Evolutionary conservation across 306 rosid genomes (phyloP).

Genomic region (Hippophae gyantsensis): DNA sequence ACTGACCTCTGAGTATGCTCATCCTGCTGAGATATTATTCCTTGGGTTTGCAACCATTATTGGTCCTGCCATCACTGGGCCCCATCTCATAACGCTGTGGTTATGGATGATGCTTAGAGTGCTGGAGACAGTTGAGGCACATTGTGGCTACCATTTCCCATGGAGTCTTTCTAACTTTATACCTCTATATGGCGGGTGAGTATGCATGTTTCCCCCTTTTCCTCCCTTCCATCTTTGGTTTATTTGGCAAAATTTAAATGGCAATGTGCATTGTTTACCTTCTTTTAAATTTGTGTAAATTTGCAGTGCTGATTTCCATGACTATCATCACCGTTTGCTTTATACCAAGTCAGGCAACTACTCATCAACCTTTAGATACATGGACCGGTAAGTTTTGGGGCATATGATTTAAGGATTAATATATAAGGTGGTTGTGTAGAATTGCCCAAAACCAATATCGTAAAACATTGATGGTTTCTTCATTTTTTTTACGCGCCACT

Average conservation of each 20-base stretch:
- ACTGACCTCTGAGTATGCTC: slow-evolving; percentile 93
- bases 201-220: slow-evolving; percentile 7
- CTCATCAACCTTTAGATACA: slow-evolving; percentile 88
- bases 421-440: neutral
- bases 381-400: slow-evolving; percentile 57
- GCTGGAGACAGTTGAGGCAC: slow-evolving; percentile 94
- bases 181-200: slow-evolving; percentile 93
- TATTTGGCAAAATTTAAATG: slow-evolving; percentile 5
- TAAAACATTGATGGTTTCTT: too few species aligned
- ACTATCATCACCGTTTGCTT: slow-evolving; percentile 92
- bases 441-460: neutral
- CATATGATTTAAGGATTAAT: slow-evolving; percentile 8
- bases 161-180: slow-evolving; percentile 88
- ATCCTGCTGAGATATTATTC: slow-evolving; percentile 92
- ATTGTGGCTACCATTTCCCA: slow-evolving; percentile 90
- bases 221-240: slow-evolving; percentile 1
- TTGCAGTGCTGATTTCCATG: slow-evolving; percentile 87
- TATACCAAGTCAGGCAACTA: slow-evolving; percentile 97
- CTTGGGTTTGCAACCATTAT: slow-evolving; percentile 91
- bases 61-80: slow-evolving; percentile 97
- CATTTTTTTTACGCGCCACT: too few species aligned
- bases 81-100: slow-evolving; percentile 88
- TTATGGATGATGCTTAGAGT: slow-evolving; percentile 92
- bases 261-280: slow-evolving; percentile 4
- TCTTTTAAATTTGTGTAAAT: slow-evolving; percentile 19